Evolutionary conservation across 345 rosid genomes (phyloP), one percentile per base, ranked within the genome.

Genomic region (Acer negundo): DNA sequence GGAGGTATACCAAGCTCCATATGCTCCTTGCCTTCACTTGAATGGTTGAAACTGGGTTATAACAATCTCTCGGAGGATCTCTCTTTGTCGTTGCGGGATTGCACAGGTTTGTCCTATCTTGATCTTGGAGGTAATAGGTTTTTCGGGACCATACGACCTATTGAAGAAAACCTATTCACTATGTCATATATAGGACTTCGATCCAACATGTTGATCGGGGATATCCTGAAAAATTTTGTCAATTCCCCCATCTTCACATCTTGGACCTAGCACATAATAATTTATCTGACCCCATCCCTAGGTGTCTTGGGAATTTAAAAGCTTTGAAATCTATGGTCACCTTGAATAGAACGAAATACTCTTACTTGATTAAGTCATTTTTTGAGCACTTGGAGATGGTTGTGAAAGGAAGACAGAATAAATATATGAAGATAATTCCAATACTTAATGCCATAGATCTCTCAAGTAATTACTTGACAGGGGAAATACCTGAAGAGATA

Each of bases 61-160:
- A 81, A 77, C 66, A 62, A 67, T 72, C 79, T 81, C 12, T 64
- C 66, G 1, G 85, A 82, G 3, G 26, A 67, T 23, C 26, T 82
- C 24, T 64, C 80, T 7, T 24, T 38, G 10, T 58, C 77, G 13
- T 69, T 77, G n/a, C 62, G 63, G 20, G 67, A 78, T 22, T 75
- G 81, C 31, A 28, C 44, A 2, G 0, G 6, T 79, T 16, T 12
- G 35, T 0, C 51, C 64, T 7, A 40, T 40, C 66, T 85, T 40
- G 83, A 79, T 79, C 80, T 85, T 58, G 75, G 85, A 40, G 59
- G 69, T 6, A 80, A 84, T 17, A 67, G 22, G n/a, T 62, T 84
- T 3, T 64, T 51, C 4, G 87, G 85, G 15, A 28, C 26, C 3
- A 49, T 84, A 6, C 81, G 83, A 31, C 4, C 26, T 78, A 74